Evolutionary conservation across 129 eudicot species (phyloP), one percentile per base, ranked within the genome.

Genomic region (Cynara cardunculus): DNA sequence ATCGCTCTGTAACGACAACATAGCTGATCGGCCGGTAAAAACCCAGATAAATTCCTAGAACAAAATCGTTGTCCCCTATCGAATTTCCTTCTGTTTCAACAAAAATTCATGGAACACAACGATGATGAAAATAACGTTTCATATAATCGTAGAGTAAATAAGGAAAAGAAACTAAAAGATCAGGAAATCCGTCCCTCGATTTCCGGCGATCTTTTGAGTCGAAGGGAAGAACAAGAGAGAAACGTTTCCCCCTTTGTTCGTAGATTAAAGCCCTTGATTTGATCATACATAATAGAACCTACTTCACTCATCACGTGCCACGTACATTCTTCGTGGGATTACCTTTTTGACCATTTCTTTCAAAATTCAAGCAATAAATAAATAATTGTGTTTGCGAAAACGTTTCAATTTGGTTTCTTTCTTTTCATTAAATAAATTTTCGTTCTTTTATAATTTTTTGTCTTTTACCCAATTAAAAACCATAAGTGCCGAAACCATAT

Each of bases 1-100:
- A 90, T 90, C 97, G 81, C 69, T 87, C 84, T 92, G 95, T 72
- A 92, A 74, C 68, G 91, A 85, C 78, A 90, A 75, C 97, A 92
- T 88, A 69, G 5, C 74, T 77, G 72, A 64, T 25, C 62, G 46
- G 16, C 72, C 81, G 37, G 19, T 73, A 24, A 61, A 0, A 8
- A 39, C 61, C 72, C 30, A 46, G 28, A 56, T 5, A 26, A 59
- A 75, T 13, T 19, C 9, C 49, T 31, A 21, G 19, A 74, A 69
- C 49, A 21, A 73, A 68, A 81, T 76, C 74, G 84, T 35, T 27
- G 25, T 66, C 73, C 8, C n/a, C 65, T 44, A 31, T 64, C 10
- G 49, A 65, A 44, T 56, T 56, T 80, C 41, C 22, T 13, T 35
- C 30, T 10, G 1, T 13, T 78, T 69, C 68, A 78, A 19, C 27